A percentile compares a stretch with the other conserved stretches of the same genome.
phyloP scores from a whole-genome alignment of 345 rosid species.

The Durio zibethinus region DNA sequence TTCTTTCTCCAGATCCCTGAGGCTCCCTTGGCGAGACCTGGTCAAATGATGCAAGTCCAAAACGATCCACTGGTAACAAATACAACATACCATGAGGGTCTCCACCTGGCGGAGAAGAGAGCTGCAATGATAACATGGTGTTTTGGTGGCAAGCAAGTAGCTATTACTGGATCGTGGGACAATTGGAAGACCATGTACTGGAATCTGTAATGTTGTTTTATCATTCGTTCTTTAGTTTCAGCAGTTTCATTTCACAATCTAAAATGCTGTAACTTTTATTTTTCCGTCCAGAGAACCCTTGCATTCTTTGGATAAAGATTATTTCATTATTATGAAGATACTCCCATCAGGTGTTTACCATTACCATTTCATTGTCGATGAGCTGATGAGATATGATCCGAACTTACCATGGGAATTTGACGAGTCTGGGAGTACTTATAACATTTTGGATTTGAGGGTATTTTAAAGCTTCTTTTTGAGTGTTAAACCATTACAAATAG shows the following conservation, averaged over 20 bases:
- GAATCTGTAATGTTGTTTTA: not conserved
- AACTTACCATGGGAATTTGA: constrained; percentile 50
- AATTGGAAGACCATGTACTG: constrained; percentile 47
- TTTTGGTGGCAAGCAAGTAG: constrained; percentile 53
- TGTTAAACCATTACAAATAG: not conserved
- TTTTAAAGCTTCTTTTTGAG: not conserved
- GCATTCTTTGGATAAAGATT: constrained; percentile 46
- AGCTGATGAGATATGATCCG: constrained; percentile 34
- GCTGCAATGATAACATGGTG: constrained; percentile 56
- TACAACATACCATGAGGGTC: constrained; percentile 16
- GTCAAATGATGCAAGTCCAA: constrained; percentile 19
- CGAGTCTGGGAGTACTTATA: constrained; percentile 39
- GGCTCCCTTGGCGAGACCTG: constrained; percentile 23
- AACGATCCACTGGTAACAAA: constrained; percentile 13
- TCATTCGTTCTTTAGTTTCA: not conserved
- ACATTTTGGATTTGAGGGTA: constrained; percentile 62
- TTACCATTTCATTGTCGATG: constrained; percentile 55
- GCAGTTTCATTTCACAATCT: not conserved
- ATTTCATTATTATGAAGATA: constrained; percentile 47
- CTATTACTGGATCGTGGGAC: constrained; percentile 71
- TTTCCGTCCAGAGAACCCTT: constrained; percentile 40
- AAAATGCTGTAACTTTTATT: constrained; percentile 2
- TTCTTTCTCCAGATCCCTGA: constrained; percentile 26
- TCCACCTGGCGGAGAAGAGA: constrained; percentile 23
- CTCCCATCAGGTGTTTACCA: constrained; percentile 57